A percentile compares a stretch with the other conserved stretches of the same genome.
phyloP scores from a whole-genome alignment of 2,329 filamentous ascomycete genomes.

The Fusarium sp. region DNA sequence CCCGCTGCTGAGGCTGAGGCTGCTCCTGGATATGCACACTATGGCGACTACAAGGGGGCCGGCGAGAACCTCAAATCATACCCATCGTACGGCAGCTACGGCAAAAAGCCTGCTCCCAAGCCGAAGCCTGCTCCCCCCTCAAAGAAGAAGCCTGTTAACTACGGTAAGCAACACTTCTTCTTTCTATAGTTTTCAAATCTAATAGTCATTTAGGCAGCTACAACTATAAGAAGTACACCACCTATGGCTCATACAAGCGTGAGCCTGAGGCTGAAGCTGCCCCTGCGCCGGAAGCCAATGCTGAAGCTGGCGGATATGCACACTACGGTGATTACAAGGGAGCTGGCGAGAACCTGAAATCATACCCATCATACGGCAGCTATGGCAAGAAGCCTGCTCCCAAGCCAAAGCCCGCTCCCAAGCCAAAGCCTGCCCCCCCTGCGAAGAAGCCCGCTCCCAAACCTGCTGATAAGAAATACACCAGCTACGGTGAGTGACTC shows the following conservation, averaged over 20 bases:
- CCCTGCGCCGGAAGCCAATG: slow-evolving; percentile 5
- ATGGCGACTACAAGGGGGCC: not conserved
- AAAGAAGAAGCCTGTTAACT: slow-evolving; percentile 16
- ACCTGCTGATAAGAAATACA: too few relatives aligned
- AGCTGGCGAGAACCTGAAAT: not conserved
- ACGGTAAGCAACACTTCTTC: not conserved
- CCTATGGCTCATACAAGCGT: slow-evolving; percentile 22
- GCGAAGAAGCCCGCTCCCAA: not conserved
- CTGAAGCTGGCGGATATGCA: not conserved
- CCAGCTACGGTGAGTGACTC: slow-evolving; percentile 13
- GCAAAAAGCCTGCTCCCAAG: slow-evolving; percentile 1
- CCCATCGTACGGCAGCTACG: slow-evolving; percentile 1
- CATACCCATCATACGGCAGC: not conserved
- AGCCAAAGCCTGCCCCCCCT: not conserved
- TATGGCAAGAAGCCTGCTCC: slow-evolving; percentile 15
- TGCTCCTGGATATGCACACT: not conserved
- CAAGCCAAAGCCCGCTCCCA: not conserved
- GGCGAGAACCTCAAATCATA: not conserved
- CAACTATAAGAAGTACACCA: slow-evolving; percentile 22
- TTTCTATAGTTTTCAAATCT: not conserved
- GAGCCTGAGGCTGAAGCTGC: slow-evolving; percentile 12
- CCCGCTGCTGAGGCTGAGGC: slow-evolving; percentile 30
- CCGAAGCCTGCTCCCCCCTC: slow-evolving; percentile 4
- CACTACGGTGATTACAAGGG: not conserved
- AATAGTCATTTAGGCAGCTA: slow-evolving; percentile 3